Evolutionary conservation across 192 early-diverging fungal genomes (phyloP).

Genomic region (Gorgonomyces haynaldii): DNA sequence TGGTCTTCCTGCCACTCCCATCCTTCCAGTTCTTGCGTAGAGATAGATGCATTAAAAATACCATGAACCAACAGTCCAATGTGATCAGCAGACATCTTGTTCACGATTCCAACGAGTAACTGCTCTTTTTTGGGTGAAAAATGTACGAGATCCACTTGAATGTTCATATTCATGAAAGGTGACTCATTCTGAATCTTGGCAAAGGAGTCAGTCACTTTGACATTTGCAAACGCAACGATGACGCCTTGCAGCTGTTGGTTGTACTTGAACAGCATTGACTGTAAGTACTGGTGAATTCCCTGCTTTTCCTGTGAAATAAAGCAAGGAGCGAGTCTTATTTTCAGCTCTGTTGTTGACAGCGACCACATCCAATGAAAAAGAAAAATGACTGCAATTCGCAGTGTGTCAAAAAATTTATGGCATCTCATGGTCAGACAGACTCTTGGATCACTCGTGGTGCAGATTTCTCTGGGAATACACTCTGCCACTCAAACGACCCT

Average conservation of each 20-base stretch:
- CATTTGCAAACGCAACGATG: constrained; percentile 65
- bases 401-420: too few relatives aligned
- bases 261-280: constrained; percentile 60
- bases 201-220: constrained; percentile 37
- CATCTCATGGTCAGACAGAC: too few relatives aligned
- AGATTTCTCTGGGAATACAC: too few relatives aligned
- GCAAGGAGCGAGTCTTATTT: constrained; percentile 57
- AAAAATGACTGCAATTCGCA: too few relatives aligned
- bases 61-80: constrained; percentile 87
- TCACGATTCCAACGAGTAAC: constrained; percentile 60
- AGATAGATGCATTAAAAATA: constrained; percentile 92
- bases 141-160: constrained; percentile 41
- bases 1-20: constrained; percentile 51
- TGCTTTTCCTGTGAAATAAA: constrained; percentile 40
- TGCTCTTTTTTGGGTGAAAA: constrained; percentile 54
- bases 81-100: constrained; percentile 86
- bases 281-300: constrained; percentile 53
- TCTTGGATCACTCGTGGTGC: too few relatives aligned
- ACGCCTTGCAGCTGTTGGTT: constrained; percentile 62
- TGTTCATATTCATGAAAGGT: constrained; percentile 69
- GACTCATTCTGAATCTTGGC: constrained; percentile 71
- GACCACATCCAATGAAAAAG: too few relatives aligned
- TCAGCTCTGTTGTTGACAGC: constrained; percentile 23
- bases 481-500: too few relatives aligned
- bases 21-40: constrained; percentile 66